Evolutionary conservation across 768 basidiomycete species (phyloP), one percentile per base, ranked within the genome.

Genomic region (Psilocybe azurescens): DNA sequence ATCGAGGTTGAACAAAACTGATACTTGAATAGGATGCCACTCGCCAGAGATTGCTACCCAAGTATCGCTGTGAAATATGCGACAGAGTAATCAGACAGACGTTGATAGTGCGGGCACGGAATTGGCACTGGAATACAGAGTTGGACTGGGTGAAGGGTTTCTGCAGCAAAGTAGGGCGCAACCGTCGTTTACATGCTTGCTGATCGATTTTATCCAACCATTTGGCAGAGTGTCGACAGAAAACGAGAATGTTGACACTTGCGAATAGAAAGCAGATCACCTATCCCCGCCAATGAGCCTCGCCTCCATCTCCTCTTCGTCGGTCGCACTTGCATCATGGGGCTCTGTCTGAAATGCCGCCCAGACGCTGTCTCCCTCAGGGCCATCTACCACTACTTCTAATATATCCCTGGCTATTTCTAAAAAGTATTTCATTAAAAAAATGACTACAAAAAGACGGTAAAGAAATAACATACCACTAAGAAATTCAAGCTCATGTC

Each of bases 331-430:
- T 11, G 72, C 74, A 24, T 78, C 75, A 18, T 83, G 81, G 48
- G 70, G 70, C 11, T 83, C 80, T 16, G 75, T 70, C 61, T 88
- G 84, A 70, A 84, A 89, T 8, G 84, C 84, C 59, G 78, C 80
- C 84, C 86, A 90, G 24, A 89, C 80, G 52, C 77, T 79, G 63
- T 90, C 89, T n/a, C 80, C 76, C 66, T 91, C 89, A 6, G 89
- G 89, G 0, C 89, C 89, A 67, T 89, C 87, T 29, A 90, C 83
- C n/a, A 90, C 86, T 20, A 82, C 72, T 58, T 90, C 89, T 53
- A 91, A 72, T 18, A 91, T 79, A 20, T 85, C 83, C 65, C 83
- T 79, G 7, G 88, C 83, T 62, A 86, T 73, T 54, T 86, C 89
- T 91, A 52, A n/a, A 33, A 39, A 29, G 20, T 52, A 30, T 7